phyloP scores from a whole-genome alignment of 2,329 filamentous ascomycete species.

The Xylariaceae sp. region DNA sequence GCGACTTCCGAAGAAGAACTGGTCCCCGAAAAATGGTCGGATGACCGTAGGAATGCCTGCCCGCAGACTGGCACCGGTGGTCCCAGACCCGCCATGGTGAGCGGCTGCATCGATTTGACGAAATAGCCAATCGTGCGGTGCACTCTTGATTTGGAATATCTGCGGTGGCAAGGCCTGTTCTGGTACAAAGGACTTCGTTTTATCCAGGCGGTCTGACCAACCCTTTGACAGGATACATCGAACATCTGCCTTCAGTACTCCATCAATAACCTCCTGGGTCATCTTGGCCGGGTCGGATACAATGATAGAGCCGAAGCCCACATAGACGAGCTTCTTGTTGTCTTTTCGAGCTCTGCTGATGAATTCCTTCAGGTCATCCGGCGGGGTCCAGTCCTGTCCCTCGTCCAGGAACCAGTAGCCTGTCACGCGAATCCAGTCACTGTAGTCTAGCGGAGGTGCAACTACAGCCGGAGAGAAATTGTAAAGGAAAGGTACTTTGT shows the following conservation, averaged over 20 bases:
- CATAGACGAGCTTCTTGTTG: slow-evolving; percentile 87
- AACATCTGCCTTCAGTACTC: slow-evolving; percentile 84
- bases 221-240: slow-evolving; percentile 93
- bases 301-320: slow-evolving; percentile 94
- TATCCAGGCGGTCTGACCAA: slow-evolving; percentile 73
- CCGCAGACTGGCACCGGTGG: slow-evolving; percentile 85
- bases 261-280: slow-evolving; percentile 88
- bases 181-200: slow-evolving; percentile 38
- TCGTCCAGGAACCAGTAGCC: slow-evolving; percentile 98
- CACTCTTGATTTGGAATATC: slow-evolving; percentile 82
- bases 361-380: slow-evolving; percentile 69
- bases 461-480: slow-evolving; percentile 95
- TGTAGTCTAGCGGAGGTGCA: slow-evolving; percentile 89
- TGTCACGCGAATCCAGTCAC: slow-evolving; percentile 94
- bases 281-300: slow-evolving; percentile 83
- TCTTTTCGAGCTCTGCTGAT: slow-evolving; percentile 78
- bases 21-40: slow-evolving; percentile 95
- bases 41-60: slow-evolving; percentile 92
- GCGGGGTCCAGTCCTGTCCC: slow-evolving; percentile 60
- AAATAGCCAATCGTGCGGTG: slow-evolving; percentile 96
- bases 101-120: slow-evolving; percentile 86
- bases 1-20: slow-evolving; percentile 88
- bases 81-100: slow-evolving; percentile 92
- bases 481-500: slow-evolving; percentile 97
- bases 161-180: slow-evolving; percentile 69